Evolutionary conservation across 2,329 filamentous ascomycete genomes (phyloP).

Genomic region (Paracoccidioides lutzii): DNA sequence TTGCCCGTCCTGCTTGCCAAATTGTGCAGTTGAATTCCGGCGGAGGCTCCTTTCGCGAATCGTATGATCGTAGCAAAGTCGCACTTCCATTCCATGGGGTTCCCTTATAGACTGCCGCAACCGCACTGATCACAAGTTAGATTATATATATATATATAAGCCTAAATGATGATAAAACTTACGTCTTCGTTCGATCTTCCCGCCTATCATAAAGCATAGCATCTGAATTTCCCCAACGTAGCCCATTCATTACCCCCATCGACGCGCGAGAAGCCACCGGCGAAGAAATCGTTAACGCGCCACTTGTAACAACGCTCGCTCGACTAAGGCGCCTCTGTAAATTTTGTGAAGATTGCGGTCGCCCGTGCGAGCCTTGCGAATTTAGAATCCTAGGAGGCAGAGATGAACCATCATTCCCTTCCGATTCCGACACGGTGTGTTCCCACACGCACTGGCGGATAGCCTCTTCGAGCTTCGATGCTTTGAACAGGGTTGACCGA

Average conservation of each 20-base stretch:
- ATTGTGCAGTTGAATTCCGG: conserved; percentile 90
- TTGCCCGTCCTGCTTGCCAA: conserved; percentile 95
- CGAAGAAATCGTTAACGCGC: conserved; percentile 51
- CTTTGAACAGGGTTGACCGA: conserved; percentile 89
- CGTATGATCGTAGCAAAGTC: conserved; percentile 78
- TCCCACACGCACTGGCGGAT: conserved; percentile 81
- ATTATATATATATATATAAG: background rate
- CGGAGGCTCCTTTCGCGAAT: conserved; percentile 79
- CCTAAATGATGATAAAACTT: conserved; percentile 29
- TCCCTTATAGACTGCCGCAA: conserved; percentile 83
- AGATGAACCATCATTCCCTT: conserved; percentile 60
- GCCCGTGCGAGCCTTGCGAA: background rate
- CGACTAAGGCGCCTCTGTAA: conserved; percentile 59
- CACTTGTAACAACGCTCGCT: conserved; percentile 64
- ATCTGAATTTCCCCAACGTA: conserved; percentile 65
- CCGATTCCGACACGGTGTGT: conserved; percentile 63
- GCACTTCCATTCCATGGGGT: conserved; percentile 55
- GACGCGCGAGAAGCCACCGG: conserved; percentile 44
- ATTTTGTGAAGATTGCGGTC: conserved; percentile 8
- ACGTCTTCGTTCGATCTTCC: conserved; percentile 83
- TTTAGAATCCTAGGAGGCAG: background rate
- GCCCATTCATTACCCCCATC: conserved; percentile 25
- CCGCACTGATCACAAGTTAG: conserved; percentile 46
- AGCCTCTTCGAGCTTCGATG: conserved; percentile 84
- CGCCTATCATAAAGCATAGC: conserved; percentile 77